These are phyloP conservation scores for Canariomyces notabilis DNA, from an alignment of 2,329 filamentous ascomycete species.

Conservation along the genomic window DNA sequence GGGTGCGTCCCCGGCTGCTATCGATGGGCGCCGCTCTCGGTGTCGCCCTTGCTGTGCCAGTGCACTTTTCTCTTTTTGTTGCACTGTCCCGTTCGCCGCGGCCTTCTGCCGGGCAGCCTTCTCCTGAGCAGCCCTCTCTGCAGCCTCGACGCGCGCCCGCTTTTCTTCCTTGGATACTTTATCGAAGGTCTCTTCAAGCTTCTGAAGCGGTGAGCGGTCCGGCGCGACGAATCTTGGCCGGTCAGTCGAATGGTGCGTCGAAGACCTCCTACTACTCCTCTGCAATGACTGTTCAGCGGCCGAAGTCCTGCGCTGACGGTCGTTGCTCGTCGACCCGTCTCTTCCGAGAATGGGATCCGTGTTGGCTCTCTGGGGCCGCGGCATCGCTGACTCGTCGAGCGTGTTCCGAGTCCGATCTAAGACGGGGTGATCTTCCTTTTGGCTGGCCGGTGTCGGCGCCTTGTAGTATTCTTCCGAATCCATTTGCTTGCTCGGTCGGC, in stretches of 20 bases:
- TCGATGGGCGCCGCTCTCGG: constrained; percentile 26
- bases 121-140: constrained; percentile 68
- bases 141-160: constrained; percentile 75
- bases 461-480: constrained; percentile 18
- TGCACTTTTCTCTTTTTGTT: constrained; percentile 21
- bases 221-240: constrained; percentile 62
- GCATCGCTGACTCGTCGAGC: constrained; percentile 27
- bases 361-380: constrained; percentile 23
- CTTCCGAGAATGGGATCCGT: constrained; percentile 24
- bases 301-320: constrained; percentile 26
- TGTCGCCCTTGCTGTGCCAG: constrained; percentile 31
- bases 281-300: constrained; percentile 27
- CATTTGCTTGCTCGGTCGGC: constrained; percentile 28
- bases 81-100: constrained; percentile 20
- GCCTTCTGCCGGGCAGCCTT: constrained; percentile 22
- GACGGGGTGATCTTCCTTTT: constrained; percentile 22
- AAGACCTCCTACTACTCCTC: constrained; percentile 32
- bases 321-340: constrained; percentile 24
- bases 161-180: constrained; percentile 97
- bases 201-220: constrained; percentile 86
- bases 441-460: constrained; percentile 15
- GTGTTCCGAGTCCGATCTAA: constrained; percentile 28
- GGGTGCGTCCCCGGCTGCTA: constrained; percentile 25
- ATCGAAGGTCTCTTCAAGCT: constrained; percentile 82
- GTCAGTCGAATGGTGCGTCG: constrained; percentile 36